Base-by-base conservation (phyloP, 2,329 filamentous ascomycete genomes). In the Teratosphaeria nubilosa region DNA sequence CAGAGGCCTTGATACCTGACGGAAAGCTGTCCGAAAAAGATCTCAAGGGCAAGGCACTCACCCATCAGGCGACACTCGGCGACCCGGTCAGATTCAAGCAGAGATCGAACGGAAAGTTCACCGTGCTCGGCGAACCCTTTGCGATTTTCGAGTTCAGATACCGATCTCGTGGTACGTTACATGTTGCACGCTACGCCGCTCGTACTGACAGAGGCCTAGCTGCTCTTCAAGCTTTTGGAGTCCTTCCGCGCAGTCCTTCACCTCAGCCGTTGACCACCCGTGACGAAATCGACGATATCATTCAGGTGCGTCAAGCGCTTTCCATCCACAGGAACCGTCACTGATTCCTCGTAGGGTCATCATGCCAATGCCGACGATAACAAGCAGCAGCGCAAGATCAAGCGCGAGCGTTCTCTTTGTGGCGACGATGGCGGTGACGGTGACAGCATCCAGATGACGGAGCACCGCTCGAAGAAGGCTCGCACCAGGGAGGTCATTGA, bases 71-170 rank as follows among this genome's bases (percentile, higher is more conserved):
- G 6, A 55, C 22, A 53, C 53, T 48, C 10, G 58, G 34, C 10
- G 34, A 41, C 5, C 11, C 34, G 34, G 34, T 41, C 10, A 1
- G 13, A 41, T 41, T 5, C 16, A 41, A 41, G 13, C 13, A 41
- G 13, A 14, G 10, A 41, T 14, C 34, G 11, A 14, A 5, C 34
- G 16, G 11, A 5, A 41, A 41, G 10, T 14, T 14, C 11, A 41
- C 13, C 9, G 16, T n/a, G 5, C 11, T 41, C 1, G 32, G n/a
- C 9, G 25, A 7, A 5, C 32, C 56, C 14, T 31, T 60, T 54
- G 58, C 52, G 7, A 55, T n/a, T 5, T 60, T 57, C 41, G 27
- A 51, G 24, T 60, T 60, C 58, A 57, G 53, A 45, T 60, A 60
- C 25, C 55, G 58, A 22, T 60, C 58, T 13, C 37, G 48, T 6